A percentile compares a stretch with the other conserved stretches of the same genome.
These are phyloP conservation scores for Corymbia maculata DNA, from an alignment of 345 rosid genomes.

Conservation along the genomic window DNA sequence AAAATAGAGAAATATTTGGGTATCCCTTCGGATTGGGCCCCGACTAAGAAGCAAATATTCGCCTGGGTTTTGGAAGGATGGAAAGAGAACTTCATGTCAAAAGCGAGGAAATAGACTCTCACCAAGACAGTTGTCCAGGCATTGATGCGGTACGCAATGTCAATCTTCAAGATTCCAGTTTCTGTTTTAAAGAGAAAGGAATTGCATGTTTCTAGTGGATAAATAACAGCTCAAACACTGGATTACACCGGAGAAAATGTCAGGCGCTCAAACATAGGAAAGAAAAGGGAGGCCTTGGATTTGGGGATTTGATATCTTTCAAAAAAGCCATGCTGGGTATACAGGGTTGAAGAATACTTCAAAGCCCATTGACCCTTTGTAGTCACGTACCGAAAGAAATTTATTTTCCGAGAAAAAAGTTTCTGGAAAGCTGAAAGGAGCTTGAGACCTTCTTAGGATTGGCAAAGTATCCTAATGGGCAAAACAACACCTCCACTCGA, in stretches of 20 bases:
- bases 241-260: background rate
- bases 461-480: background rate
- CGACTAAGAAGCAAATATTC: background rate
- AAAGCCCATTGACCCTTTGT: background rate
- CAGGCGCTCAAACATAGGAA: background rate
- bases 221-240: background rate
- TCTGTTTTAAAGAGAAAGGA: background rate
- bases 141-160: background rate
- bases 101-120: background rate
- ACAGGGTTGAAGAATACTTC: background rate
- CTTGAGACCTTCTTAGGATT: background rate
- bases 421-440: background rate
- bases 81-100: background rate
- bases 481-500: background rate
- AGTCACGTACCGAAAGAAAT: background rate
- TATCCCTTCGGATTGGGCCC: background rate
- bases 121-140: background rate
- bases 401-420: background rate
- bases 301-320: background rate
- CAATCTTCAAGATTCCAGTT: background rate
- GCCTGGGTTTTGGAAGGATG: background rate
- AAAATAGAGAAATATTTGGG: background rate
- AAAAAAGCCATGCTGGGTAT: background rate
- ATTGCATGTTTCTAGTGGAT: background rate
- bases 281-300: background rate